phyloP scores from a whole-genome alignment of 768 basidiomycete genomes.

The Gymnopilus dilepis region DNA sequence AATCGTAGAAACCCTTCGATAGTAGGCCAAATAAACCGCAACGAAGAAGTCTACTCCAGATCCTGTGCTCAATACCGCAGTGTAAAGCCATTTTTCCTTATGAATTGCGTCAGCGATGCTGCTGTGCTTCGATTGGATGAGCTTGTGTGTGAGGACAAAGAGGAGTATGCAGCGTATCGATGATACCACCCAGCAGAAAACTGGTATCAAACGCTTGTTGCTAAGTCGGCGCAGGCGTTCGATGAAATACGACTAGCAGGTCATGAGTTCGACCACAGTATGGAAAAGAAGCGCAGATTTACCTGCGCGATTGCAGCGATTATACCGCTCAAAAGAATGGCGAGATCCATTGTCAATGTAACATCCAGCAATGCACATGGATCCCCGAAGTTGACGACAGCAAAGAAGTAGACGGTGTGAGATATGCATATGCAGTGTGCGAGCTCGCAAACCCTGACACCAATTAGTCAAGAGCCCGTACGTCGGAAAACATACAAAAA shows the following conservation, averaged over 20 bases:
- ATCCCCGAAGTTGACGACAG: conserved; percentile 7
- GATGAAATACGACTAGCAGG: conserved; percentile 8
- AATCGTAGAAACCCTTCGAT: background rate
- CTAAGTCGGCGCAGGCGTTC: conserved; percentile 8
- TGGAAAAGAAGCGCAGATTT: background rate
- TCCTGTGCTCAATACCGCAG: background rate
- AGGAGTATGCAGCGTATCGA: background rate
- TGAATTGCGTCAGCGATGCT: background rate
- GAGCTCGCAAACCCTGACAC: conserved; percentile 15
- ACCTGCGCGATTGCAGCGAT: conserved; percentile 14
- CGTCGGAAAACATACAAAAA: too few species aligned
- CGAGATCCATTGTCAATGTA: conserved; percentile 1
- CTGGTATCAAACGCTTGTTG: background rate
- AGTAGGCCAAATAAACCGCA: conserved; percentile 5
- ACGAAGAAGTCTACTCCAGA: conserved; percentile 8
- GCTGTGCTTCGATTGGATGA: background rate
- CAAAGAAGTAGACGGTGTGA: conserved; percentile 9
- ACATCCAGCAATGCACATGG: background rate
- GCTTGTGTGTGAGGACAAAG: background rate
- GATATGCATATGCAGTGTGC: conserved; percentile 16
- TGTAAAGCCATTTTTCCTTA: conserved; percentile 2
- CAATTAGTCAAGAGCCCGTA: background rate
- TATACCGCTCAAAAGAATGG: conserved; percentile 8
- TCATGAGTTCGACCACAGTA: background rate
- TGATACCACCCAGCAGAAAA: conserved; percentile 8